Percentiles rank a stretch among this genome's conserved stretches.
Evolutionary conservation across 2,329 filamentous ascomycete species (phyloP).

Genomic region (Colletotrichum cordylinicola): DNA sequence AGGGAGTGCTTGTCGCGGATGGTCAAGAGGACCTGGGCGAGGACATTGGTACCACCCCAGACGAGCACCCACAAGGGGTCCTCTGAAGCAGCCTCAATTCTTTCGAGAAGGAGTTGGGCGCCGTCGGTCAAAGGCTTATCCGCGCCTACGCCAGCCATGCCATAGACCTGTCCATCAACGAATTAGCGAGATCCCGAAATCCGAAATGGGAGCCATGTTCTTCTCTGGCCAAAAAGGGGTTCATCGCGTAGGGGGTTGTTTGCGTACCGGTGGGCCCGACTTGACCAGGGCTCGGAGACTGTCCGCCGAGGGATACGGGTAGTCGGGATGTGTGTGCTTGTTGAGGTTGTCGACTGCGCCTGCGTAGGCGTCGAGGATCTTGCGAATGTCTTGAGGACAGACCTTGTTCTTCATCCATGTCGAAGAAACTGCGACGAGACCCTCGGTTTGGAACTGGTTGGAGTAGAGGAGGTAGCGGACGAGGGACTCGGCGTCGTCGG

Average conservation of each 20-base stretch:
- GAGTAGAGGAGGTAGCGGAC: conserved; percentile 50
- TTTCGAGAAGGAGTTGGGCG: conserved; percentile 44
- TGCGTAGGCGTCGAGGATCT: conserved; percentile 49
- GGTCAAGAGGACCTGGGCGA: conserved; percentile 54
- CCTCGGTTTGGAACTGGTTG: conserved; percentile 51
- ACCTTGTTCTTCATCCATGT: conserved; percentile 49
- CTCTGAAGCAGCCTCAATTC: conserved; percentile 30
- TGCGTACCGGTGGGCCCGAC: conserved; percentile 37
- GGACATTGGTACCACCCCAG: conserved; percentile 60
- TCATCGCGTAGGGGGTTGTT: not conserved
- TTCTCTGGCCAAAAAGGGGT: not conserved
- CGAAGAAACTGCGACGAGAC: conserved; percentile 49
- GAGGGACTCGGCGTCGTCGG: conserved; percentile 49
- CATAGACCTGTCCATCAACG: conserved; percentile 32
- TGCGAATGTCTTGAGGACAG: conserved; percentile 46
- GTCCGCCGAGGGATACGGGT: conserved; percentile 44
- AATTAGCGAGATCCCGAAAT: not conserved
- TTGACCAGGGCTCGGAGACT: conserved; percentile 39
- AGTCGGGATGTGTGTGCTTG: conserved; percentile 49
- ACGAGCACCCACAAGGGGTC: conserved; percentile 55
- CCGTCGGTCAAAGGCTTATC: conserved; percentile 41
- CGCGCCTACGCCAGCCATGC: conserved; percentile 34
- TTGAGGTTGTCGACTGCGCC: conserved; percentile 53
- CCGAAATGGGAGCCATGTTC: not conserved
- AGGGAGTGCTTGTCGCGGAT: conserved; percentile 32